These are phyloP conservation scores for Rhizoclosmatium globosum DNA, from an alignment of 192 early-diverging fungal species.

Conservation along the genomic window DNA sequence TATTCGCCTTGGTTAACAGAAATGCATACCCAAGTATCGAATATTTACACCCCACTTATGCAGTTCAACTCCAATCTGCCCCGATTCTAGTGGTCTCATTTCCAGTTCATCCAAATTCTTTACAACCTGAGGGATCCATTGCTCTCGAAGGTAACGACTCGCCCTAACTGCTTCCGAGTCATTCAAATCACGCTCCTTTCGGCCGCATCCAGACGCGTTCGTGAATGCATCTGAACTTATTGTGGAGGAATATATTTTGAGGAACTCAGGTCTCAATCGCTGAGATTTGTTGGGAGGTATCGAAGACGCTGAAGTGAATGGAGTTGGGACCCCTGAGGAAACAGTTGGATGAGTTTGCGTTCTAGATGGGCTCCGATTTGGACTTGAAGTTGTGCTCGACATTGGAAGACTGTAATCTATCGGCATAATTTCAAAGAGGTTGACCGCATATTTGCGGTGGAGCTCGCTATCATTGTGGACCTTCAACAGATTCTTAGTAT, in stretches of 20 bases:
- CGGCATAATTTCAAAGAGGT: constrained; percentile 56
- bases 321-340: background rate
- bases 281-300: constrained; percentile 11
- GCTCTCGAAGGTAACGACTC: constrained; percentile 49
- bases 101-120: constrained; percentile 54
- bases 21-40: constrained; percentile 56
- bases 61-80: constrained; percentile 47
- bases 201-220: constrained; percentile 41
- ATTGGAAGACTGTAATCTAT: constrained; percentile 38
- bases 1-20: background rate
- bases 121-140: constrained; percentile 56
- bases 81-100: constrained; percentile 56
- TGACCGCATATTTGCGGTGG: constrained; percentile 50
- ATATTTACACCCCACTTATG: constrained; percentile 61
- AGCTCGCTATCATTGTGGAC: constrained; percentile 46
- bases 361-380: constrained; percentile 21
- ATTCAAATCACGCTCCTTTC: constrained; percentile 53
- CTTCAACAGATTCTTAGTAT: constrained; percentile 36
- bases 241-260: constrained; percentile 39
- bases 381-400: constrained; percentile 24
- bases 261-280: constrained; percentile 61
- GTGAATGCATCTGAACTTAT: constrained; percentile 54
- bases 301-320: background rate
- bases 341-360: background rate
- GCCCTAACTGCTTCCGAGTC: constrained; percentile 55